Conservation (phyloP, 2,329 filamentous ascomycete genomes). For the Dendrostoma leiphaemia region DNA sequence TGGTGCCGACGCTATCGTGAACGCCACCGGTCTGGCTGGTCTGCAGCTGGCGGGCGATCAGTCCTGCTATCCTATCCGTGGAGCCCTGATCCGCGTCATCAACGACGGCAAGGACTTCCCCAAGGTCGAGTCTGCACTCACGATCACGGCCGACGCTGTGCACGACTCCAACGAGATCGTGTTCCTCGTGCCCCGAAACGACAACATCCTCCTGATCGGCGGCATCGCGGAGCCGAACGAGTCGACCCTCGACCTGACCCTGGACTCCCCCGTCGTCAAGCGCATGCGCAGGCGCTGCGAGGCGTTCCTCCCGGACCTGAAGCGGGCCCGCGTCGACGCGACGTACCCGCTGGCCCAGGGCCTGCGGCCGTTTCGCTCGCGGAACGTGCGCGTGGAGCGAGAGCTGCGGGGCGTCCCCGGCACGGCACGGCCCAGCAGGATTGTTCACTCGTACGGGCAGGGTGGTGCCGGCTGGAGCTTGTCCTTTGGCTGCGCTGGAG, state of each 20-base stretch:
- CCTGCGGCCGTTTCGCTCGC: slow-evolving; percentile 36
- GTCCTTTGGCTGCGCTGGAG: slow-evolving; percentile 37
- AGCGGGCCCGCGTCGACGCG: slow-evolving; percentile 37
- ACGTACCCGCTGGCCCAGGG: slow-evolving; percentile 43
- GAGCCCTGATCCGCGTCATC: slow-evolving; percentile 41
- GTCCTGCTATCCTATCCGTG: slow-evolving; percentile 41
- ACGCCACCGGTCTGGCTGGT: slow-evolving; percentile 38
- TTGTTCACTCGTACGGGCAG: slow-evolving; percentile 44
- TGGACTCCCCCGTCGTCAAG: slow-evolving; percentile 36
- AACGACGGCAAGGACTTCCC: slow-evolving; percentile 43
- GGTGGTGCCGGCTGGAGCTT: slow-evolving; percentile 43
- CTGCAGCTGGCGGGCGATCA: slow-evolving; percentile 35
- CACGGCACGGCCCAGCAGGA: slow-evolving; percentile 27
- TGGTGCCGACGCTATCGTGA: slow-evolving; percentile 41
- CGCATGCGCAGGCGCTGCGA: slow-evolving; percentile 42
- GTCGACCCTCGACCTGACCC: slow-evolving; percentile 35
- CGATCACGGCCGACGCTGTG: slow-evolving; percentile 37
- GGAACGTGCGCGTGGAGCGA: slow-evolving; percentile 41
- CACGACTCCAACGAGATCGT: slow-evolving; percentile 37
- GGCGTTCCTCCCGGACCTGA: slow-evolving; percentile 38
- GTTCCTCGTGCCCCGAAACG: slow-evolving; percentile 42
- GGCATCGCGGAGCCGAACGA: slow-evolving; percentile 36
- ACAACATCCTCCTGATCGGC: slow-evolving; percentile 41
- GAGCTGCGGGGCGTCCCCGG: slow-evolving; percentile 30
- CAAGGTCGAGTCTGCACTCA: slow-evolving; percentile 37